Base-by-base conservation (phyloP, 805 yeast genomes). In the Metschnikowia bowlesiae region DNA sequence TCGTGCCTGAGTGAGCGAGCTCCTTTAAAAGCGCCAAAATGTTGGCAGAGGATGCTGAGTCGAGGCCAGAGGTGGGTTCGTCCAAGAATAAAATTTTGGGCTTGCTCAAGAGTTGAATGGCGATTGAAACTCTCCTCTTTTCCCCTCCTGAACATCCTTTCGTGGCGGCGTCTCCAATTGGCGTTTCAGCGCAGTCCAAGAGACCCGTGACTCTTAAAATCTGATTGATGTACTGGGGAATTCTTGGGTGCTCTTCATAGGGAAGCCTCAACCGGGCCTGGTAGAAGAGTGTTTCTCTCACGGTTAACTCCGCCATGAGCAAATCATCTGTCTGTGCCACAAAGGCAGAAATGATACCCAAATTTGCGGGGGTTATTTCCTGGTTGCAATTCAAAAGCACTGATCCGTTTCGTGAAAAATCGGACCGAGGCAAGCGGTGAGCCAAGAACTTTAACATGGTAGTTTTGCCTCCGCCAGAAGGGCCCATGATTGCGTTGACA, bases 21-120 rank as follows among this genome's bases (percentile, higher is more conserved):
- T 73, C 71, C 46, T 80, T 72, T 50, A 89, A 70, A 37, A 89
- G 79, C 31, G 75, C 70, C 38, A 89, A 63, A 34, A 89, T 85
- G 2, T 87, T 78, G 1, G 80, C 75, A 0, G 96, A 86, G 0
- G 94, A 87, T 50, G 87, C 81, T 10, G 91, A 81, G 61, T 89
- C 96, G 28, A 89, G 73, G 0, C 96, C 96, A 4, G 95, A 87
- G 0, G 96, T 89, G 2, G 96, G 96, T 61, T 89, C 96, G 66
- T 89, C 96, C 26, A 89, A 66, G 45, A 89, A 75, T 34, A 89
- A 63, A 36, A 89, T 74, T 50, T 82, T 82, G 0, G 95, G 92
- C 50, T 82, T 82, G 51, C 84, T 82, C 38, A 89, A 68, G 34
- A 89, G 69, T 62, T 89, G 96, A 40, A 87, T 78, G 2, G 91